phyloP scores from a whole-genome alignment of 345 rosid genomes.

The Lumnitzera racemosa region DNA sequence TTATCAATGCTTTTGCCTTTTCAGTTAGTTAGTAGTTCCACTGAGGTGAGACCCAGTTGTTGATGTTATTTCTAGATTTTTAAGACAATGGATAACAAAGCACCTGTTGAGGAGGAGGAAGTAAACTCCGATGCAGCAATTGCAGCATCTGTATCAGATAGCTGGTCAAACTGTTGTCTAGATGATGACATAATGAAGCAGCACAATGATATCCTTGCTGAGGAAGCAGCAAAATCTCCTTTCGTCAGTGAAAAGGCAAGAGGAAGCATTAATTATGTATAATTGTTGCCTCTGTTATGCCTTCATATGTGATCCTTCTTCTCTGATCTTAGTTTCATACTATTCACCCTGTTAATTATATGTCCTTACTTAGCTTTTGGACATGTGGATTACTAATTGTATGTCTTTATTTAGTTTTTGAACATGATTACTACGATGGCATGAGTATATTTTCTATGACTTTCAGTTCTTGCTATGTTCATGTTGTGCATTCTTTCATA shows the following conservation, averaged over 20 bases:
- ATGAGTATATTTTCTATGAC: too few species aligned
- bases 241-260: constrained; percentile 83
- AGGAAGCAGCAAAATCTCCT: constrained; percentile 56
- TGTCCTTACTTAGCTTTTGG: too few species aligned
- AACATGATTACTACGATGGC: too few species aligned
- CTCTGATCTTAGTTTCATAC: background rate
- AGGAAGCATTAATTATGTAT: constrained; percentile 1
- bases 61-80: too few species aligned
- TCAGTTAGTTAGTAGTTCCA: too few species aligned
- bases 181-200: constrained; percentile 47
- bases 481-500: too few species aligned
- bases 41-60: too few species aligned
- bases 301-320: background rate
- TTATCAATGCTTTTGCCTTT: too few species aligned
- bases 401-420: too few species aligned
- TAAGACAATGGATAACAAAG: constrained; percentile 9
- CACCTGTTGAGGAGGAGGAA: constrained; percentile 26
- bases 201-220: constrained; percentile 39
- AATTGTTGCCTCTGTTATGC: background rate
- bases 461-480: too few species aligned
- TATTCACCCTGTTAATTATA: background rate
- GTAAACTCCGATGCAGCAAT: constrained; percentile 24
- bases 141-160: constrained; percentile 24
- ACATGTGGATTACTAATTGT: too few species aligned
- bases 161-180: constrained; percentile 38